Evolutionary conservation across 805 yeast species (phyloP), one percentile per base, ranked within the genome.

Genomic region (Cyberlindnera americana): DNA sequence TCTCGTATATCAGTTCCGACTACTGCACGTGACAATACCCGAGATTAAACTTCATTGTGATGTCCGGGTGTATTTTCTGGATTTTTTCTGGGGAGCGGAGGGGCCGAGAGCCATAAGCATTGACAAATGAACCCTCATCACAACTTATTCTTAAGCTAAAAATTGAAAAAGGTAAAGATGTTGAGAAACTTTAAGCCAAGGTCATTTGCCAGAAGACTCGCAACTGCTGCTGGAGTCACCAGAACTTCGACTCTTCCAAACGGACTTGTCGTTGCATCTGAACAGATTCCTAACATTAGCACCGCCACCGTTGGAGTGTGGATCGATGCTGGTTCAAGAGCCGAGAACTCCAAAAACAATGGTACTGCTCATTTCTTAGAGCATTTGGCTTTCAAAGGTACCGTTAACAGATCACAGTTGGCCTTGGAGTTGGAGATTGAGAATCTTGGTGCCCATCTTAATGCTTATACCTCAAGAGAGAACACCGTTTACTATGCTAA

Each of bases 301-400:
- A 89, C 97, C 31, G 98, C 99, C 46, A 93, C 99, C 2, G 96
- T 93, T 12, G 99, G 98, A 3, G 91, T 93, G 40, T 95, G 96
- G 91, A 89, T 93, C 46, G 96, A 93, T 65, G 96, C 99, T 29
- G 99, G 99, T 3, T 90, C 97, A 3, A 74, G 99, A 47, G 98
- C 98, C 4, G 99, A 93, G 64, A 83, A 79, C 54, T 70, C 71
- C 33, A 78, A 85, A 55, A 73, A 73, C 57, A 89, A 89, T 53
- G 99, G 99, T 34, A 90, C 98, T 7, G 99, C 99, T 0, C 99
- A 93, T 66, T 93, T 93, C 60, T 67, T 93, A 42, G 99, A 93
- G 64, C 99, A 93, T 65, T 70, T 93, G 57, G 95, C 98, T 9
- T 93, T 93, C 70, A 93, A 93, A 49, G 99, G 99, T 18, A 93